Evolutionary conservation across 78 protist genomes (phyloP).

Genomic region (Guillardia theta): DNA sequence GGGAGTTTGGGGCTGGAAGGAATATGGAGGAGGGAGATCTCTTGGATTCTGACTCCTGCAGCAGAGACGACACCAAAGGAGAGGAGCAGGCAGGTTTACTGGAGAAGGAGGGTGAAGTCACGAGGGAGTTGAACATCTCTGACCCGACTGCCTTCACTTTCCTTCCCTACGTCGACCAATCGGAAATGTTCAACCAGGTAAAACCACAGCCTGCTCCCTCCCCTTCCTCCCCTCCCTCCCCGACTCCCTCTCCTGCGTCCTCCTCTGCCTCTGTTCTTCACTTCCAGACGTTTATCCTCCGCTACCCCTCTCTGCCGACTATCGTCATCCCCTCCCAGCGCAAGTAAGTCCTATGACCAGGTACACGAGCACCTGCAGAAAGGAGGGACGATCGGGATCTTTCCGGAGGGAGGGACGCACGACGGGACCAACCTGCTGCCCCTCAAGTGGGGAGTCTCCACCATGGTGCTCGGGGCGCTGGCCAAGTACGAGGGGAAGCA

Average conservation of each 20-base stretch:
- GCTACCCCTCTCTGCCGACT: background rate
- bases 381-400: background rate
- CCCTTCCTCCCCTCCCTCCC: background rate
- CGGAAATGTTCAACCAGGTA: background rate
- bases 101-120: background rate
- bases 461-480: constrained; percentile 1
- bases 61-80: too few relatives aligned
- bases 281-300: background rate
- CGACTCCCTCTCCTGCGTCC: background rate
- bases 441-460: constrained; percentile 6
- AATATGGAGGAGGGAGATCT: too few relatives aligned
- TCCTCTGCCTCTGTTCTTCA: background rate
- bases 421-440: constrained; percentile 39
- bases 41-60: too few relatives aligned
- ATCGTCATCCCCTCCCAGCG: background rate
- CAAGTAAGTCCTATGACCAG: background rate
- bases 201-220: background rate
- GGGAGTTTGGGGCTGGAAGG: too few relatives aligned
- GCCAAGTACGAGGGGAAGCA: constrained; percentile 7
- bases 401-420: constrained; percentile 40
- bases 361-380: background rate
- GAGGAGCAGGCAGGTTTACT: too few relatives aligned
- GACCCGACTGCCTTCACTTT: background rate
- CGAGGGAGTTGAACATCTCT: background rate
- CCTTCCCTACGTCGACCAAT: background rate